A percentile compares a stretch with the other conserved stretches of the same genome.
Conservation (phyloP, 345 rosid genomes). For the Rubroshorea leprosula region DNA sequence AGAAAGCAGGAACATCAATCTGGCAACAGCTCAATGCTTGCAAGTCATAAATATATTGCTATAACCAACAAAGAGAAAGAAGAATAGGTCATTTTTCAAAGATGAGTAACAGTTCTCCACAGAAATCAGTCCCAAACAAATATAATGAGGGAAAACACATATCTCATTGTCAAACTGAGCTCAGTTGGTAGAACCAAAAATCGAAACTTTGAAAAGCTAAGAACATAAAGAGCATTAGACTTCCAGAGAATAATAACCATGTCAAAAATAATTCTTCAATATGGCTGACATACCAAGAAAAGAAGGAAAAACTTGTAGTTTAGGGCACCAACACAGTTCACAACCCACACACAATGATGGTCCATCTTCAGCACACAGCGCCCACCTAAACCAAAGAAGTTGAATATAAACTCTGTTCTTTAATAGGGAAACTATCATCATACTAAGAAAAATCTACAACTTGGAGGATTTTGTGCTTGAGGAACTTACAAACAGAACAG, state of each 20-base stretch:
- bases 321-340: slow-evolving; percentile 91
- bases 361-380: slow-evolving; percentile 95
- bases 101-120: too few relatives aligned
- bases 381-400: slow-evolving; percentile 55
- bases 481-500: slow-evolving; percentile 85
- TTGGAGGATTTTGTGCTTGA: neutral
- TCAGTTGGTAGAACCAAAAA: neutral
- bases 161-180: too few relatives aligned
- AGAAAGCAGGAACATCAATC: neutral
- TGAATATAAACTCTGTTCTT: slow-evolving; percentile 4
- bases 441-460: neutral
- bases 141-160: too few relatives aligned
- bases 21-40: neutral
- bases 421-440: neutral
- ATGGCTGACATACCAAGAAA: slow-evolving; percentile 66
- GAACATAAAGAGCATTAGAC: neutral
- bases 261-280: neutral
- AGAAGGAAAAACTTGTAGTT: slow-evolving; percentile 93
- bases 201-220: neutral
- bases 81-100: too few relatives aligned
- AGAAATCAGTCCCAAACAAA: too few relatives aligned
- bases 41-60: neutral
- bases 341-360: slow-evolving; percentile 99
- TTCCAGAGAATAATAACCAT: neutral
- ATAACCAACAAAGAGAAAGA: too few relatives aligned